These are phyloP conservation scores for Trifolium subterraneum DNA, from an alignment of 306 rosid genomes.

Conservation along the genomic window DNA sequence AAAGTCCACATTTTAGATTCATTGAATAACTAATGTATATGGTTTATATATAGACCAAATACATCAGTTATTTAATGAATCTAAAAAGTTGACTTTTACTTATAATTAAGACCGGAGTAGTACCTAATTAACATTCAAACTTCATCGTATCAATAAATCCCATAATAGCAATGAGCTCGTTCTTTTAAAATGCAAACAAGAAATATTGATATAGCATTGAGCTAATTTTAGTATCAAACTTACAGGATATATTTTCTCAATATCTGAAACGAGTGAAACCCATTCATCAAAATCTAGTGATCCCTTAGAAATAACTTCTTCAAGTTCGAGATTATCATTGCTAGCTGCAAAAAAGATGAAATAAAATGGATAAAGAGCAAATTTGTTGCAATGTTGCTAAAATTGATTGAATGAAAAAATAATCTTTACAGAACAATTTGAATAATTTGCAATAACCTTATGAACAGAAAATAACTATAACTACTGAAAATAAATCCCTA, in stretches of 20 bases:
- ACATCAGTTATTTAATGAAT: too few relatives aligned
- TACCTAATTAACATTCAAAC: constrained; percentile 30
- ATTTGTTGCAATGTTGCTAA: constrained; percentile 28
- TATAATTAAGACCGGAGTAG: too few relatives aligned
- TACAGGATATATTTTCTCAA: constrained; percentile 66
- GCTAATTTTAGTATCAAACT: constrained; percentile 38
- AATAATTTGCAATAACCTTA: constrained; percentile 21
- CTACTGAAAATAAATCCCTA: neutral
- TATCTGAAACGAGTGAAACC: constrained; percentile 64
- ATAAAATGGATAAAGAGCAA: constrained; percentile 27
- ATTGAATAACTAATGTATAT: too few relatives aligned
- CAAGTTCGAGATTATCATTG: constrained; percentile 51
- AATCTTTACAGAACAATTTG: constrained; percentile 4
- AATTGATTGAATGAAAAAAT: constrained; percentile 11
- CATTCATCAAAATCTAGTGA: constrained; percentile 69
- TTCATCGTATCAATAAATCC: constrained; percentile 32
- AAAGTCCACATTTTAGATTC: too few relatives aligned
- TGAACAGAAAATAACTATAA: neutral
- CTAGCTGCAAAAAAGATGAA: constrained; percentile 52
- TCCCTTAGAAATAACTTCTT: constrained; percentile 50
- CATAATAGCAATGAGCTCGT: constrained; percentile 16
- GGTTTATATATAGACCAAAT: too few relatives aligned
- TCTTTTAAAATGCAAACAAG: constrained; percentile 6
- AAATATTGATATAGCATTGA: constrained; percentile 30
- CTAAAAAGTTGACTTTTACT: too few relatives aligned